Conservation (phyloP, 2,329 filamentous ascomycete species). For the Drechmeria coniospora region DNA sequence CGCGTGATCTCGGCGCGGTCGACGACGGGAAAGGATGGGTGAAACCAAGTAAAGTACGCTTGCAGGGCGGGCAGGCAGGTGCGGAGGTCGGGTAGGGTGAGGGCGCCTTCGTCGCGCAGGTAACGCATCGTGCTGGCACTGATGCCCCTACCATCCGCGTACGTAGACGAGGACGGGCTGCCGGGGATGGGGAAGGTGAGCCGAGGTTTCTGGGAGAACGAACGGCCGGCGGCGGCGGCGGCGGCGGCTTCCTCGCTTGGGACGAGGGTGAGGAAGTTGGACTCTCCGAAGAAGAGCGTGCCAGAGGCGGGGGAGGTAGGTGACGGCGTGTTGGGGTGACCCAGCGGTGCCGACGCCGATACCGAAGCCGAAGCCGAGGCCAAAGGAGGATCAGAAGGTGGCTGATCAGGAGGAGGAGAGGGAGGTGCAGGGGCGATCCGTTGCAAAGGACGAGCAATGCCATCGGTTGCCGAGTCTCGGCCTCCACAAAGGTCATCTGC, state of each 20-base stretch:
- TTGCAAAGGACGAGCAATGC: no score
- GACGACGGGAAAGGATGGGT: constrained; percentile 39
- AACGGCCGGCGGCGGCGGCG: neutral
- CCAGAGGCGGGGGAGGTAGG: constrained; percentile 10
- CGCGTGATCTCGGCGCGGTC: constrained; percentile 28
- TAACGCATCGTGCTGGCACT: constrained; percentile 32
- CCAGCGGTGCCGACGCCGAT: no score
- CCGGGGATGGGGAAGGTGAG: constrained; percentile 16
- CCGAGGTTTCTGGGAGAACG: constrained; percentile 8
- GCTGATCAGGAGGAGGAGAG: no score
- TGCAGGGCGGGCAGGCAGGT: constrained; percentile 27
- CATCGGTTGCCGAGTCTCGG: no score
- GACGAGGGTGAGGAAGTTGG: constrained; percentile 22
- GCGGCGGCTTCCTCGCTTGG: constrained; percentile 9
- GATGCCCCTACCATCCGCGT: constrained; percentile 17
- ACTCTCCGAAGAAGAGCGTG: constrained; percentile 22
- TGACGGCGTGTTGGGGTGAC: constrained; percentile 2
- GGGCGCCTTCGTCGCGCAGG: constrained; percentile 26
- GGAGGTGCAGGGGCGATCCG: constrained; percentile 3
- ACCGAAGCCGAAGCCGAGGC: no score
- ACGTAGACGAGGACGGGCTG: constrained; percentile 10
- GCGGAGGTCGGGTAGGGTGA: constrained; percentile 27
- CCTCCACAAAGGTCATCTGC: no score
- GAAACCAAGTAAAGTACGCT: constrained; percentile 41
- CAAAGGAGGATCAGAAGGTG: no score